Base-by-base conservation (phyloP, 805 yeast genomes). In the Ogataea kodamae region DNA sequence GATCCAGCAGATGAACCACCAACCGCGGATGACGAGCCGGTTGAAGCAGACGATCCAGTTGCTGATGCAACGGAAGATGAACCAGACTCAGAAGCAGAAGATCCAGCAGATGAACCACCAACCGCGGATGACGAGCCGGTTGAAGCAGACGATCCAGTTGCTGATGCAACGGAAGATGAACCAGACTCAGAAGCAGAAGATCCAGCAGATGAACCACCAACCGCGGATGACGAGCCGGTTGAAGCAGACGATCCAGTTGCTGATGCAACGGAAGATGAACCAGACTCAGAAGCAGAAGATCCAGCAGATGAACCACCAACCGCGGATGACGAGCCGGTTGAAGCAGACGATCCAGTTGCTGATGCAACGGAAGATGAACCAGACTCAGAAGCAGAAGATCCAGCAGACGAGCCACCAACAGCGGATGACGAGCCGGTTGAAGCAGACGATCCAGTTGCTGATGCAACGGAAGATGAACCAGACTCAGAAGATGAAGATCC, bases 391-490 rank as follows among this genome's bases (percentile, higher is more conserved):
- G 12, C 17, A 15, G 35, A 30, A 5, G 35, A 5, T 9, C 13
- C 22, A 23, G 35, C 12, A 18, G 35, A 9, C 5, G 35, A 23
- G 12, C n/a, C 14, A 24, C 27, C 24, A 13, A 24, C 16, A 18
- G 22, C 13, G 18, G 29, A 17, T 7, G 35, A 9, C 12, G 12
- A 13, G 11, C 22, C 5, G 9, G 21, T 7, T 9, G 21, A 18
- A 18, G 21, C 21, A 9, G 9, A 7, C 7, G 21, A 18, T n/a
- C n/a, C n/a, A 9, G 21, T 18, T 16, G 27, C 30, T 7, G 27
- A n/a, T 8, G 27, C 10, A 20, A 15, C 13, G 8, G 20, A 6
- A 7, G 21, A 18, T 18, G 21, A 7, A 18, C 21, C 21, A 18
- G 21, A 18, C n/a, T n/a, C n/a, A n/a, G n/a, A n/a, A n/a, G n/a